These are phyloP conservation scores for Rhynchosporium agropyri DNA, from an alignment of 2,329 filamentous ascomycete genomes.

Conservation along the genomic window DNA sequence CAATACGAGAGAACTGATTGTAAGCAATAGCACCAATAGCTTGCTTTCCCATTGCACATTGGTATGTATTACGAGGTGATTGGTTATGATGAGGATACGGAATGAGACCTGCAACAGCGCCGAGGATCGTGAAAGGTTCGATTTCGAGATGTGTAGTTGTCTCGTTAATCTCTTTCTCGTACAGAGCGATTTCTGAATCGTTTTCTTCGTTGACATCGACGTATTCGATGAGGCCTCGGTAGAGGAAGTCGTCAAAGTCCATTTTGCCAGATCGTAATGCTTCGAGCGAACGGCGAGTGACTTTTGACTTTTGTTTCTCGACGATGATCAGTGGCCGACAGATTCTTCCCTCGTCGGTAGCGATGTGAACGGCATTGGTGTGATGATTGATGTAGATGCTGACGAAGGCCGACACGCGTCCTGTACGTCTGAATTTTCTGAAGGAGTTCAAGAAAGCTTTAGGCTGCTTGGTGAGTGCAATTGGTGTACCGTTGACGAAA, in stretches of 20 bases:
- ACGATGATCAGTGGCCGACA: conserved; percentile 96
- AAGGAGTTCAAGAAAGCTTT: conserved; percentile 86
- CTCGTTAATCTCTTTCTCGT: conserved; percentile 80
- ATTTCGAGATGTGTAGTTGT: conserved; percentile 95
- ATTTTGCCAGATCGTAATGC: conserved; percentile 81
- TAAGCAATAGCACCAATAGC: conserved; percentile 97
- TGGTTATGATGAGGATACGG: conserved; percentile 99
- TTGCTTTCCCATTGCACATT: conserved; percentile 99
- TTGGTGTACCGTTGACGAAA: conserved; percentile 92
- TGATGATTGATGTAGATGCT: conserved; percentile 96
- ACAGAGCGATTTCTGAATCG: conserved; percentile 88
- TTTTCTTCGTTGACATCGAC: conserved; percentile 99
- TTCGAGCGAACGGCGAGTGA: conserved; percentile 77
- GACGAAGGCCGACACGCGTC: conserved; percentile 92
- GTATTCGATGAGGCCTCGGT: conserved; percentile 89
- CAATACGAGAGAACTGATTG: conserved; percentile 96
- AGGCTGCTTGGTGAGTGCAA: conserved; percentile 82
- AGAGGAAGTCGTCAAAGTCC: conserved; percentile 92
- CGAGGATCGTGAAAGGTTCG: conserved; percentile 94
- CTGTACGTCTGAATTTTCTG: conserved; percentile 82
- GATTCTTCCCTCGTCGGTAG: conserved; percentile 95
- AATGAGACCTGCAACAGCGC: conserved; percentile 93
- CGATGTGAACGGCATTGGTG: conserved; percentile 89
- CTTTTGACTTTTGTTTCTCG: conserved; percentile 80
- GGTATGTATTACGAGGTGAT: conserved; percentile 96